Evolutionary conservation across 495 filamentous ascomycete species (phyloP).

Genomic region (Penicillium angulare): DNA sequence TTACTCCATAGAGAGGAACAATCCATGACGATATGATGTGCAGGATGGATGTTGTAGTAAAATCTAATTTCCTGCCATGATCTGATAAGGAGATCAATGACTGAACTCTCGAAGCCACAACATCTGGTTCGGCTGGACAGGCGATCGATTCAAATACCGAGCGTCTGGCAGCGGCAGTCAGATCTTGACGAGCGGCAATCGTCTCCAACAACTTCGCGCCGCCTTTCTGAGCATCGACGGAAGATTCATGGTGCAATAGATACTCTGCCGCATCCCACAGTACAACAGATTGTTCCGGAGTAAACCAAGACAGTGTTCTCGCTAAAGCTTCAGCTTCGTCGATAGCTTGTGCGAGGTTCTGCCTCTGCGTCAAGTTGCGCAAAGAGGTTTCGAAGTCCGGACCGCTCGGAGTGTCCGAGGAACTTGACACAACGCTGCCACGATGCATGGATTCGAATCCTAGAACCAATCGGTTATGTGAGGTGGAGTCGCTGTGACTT

Average conservation of each 20-base stretch:
- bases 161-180: slow-evolving; percentile 34
- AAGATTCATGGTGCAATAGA: slow-evolving; percentile 37
- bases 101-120: slow-evolving; percentile 39
- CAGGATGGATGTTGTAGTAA: slow-evolving; percentile 38
- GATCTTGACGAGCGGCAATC: slow-evolving; percentile 41
- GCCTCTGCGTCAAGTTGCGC: slow-evolving; percentile 34
- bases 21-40: slow-evolving; percentile 44
- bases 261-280: slow-evolving; percentile 45
- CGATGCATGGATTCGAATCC: slow-evolving; percentile 48
- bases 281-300: slow-evolving; percentile 39
- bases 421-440: slow-evolving; percentile 42
- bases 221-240: slow-evolving; percentile 37
- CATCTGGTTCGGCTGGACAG: slow-evolving; percentile 35
- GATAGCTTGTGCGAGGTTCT: slow-evolving; percentile 35
- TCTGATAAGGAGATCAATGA: slow-evolving; percentile 45
- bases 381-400: slow-evolving; percentile 43
- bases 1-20: slow-evolving; percentile 38
- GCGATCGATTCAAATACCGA: slow-evolving; percentile 40
- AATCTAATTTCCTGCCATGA: slow-evolving; percentile 48
- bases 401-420: slow-evolving; percentile 41
- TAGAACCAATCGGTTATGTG: slow-evolving; percentile 29
- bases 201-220: slow-evolving; percentile 38
- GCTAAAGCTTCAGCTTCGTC: slow-evolving; percentile 42
- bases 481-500: slow-evolving; percentile 31
- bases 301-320: slow-evolving; percentile 36